Evolutionary conservation across 805 yeast genomes (phyloP).

Genomic region (Candida schatavii): DNA sequence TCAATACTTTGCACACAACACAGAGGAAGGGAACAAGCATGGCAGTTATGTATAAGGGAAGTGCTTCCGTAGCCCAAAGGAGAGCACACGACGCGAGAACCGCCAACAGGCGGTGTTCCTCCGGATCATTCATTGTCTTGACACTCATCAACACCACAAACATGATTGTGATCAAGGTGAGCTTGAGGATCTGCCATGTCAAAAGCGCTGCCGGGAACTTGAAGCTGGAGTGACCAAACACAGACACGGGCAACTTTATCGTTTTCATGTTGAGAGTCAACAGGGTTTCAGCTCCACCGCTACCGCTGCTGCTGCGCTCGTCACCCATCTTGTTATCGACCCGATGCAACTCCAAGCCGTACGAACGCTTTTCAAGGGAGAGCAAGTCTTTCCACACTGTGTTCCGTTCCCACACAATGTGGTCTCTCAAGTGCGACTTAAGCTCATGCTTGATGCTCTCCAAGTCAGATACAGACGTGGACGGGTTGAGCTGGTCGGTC

Average conservation of each 20-base stretch:
- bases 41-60: conserved; percentile 49
- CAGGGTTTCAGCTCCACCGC: conserved; percentile 14
- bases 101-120: conserved; percentile 71
- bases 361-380: conserved; percentile 49
- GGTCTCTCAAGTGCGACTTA: conserved; percentile 69
- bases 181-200: conserved; percentile 47
- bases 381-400: conserved; percentile 98
- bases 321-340: conserved; percentile 25
- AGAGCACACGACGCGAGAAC: conserved; percentile 55
- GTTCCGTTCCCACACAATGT: conserved; percentile 95
- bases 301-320: conserved; percentile 11
- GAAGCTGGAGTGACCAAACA: conserved; percentile 14
- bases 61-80: conserved; percentile 52
- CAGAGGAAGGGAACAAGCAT: conserved; percentile 47
- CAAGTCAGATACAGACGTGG: conserved; percentile 48
- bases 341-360: conserved; percentile 24
- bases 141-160: conserved; percentile 51
- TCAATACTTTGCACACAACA: conserved; percentile 48
- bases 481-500: conserved; percentile 32
- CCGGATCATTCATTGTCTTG: conserved; percentile 61
- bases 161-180: conserved; percentile 46
- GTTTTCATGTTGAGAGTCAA: conserved; percentile 15
- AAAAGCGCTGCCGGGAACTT: conserved; percentile 47
- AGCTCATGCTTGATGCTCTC: conserved; percentile 45
- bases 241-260: conserved; percentile 18